Evolutionary conservation across 1,284 basidiomycete genomes (phyloP), one percentile per base, ranked within the genome.

Genomic region (Stereum hirsutum): DNA sequence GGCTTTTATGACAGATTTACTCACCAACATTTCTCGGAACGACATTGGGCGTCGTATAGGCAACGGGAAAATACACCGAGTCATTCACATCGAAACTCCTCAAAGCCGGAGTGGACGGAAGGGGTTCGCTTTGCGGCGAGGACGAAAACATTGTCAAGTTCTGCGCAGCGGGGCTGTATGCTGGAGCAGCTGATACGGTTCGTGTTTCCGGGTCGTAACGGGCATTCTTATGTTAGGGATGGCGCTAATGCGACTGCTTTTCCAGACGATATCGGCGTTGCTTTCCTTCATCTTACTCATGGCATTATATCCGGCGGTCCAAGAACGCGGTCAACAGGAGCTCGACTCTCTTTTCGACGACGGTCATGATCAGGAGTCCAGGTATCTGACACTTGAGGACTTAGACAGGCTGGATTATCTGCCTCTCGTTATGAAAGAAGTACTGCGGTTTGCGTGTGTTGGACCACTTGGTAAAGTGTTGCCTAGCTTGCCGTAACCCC

Each of bases 271-370:
- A 21, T 67, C 75, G 0, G 53, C 63, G 6, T 54, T 80, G 32
- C 60, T 63, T 7, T 71, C 75, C 44, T 78, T 81, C 52, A 56
- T 82, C n/a, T 63, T 82, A 41, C 73, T 73, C 6, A 75, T 83
- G 70, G 61, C 77, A 32, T 56, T 62, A 6, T 55, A 76, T 49
- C 78, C 79, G 1, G 65, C 65, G 4, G 65, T 64, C 2, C 65
- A 74, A 34, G 58, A 51, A 33, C 68, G 67, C 43, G 72, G 75
- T 2, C 77, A 80, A 52, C 58, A 63, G 17, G 79, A 81, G 46
- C 65, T 82, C 17, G 77, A 81, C 46, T 44, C 49, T 0, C 66
- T 76, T 2, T 58, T 75, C 8, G n/a, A n/a, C n/a, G n/a, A n/a
- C n/a, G 72, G 72, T 8, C 37, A 14, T 14, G 37, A 25, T 24